These are phyloP conservation scores for Jimgerdemannia lactiflua DNA, from an alignment of 192 early-diverging fungal species.

Conservation along the genomic window DNA sequence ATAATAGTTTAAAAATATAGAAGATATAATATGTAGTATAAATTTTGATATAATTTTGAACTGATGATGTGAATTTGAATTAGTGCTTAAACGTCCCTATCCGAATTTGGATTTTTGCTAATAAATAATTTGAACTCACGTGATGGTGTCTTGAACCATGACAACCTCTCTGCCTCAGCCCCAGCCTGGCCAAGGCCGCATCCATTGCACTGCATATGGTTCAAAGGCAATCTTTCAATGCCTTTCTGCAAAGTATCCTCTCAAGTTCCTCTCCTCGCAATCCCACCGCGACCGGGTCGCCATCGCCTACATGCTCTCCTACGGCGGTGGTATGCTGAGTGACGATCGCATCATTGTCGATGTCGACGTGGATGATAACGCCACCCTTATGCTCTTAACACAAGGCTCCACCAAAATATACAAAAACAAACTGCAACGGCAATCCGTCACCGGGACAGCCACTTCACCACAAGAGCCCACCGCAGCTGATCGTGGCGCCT, in stretches of 20 bases:
- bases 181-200: constrained; percentile 23
- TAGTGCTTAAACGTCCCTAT: no score
- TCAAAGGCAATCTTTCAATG: constrained; percentile 20
- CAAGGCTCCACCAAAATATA: constrained; percentile 88
- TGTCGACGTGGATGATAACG: constrained; percentile 43
- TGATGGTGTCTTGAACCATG: background rate
- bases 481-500: constrained; percentile 5
- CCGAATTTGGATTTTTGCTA: constrained; percentile 22
- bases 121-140: no score
- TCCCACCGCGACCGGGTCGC: constrained; percentile 31
- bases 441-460: constrained; percentile 3
- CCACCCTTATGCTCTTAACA: constrained; percentile 66
- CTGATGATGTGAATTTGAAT: no score
- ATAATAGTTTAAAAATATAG: no score
- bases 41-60: no score
- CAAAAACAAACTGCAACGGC: constrained; percentile 44
- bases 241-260: constrained; percentile 46
- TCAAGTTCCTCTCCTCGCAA: constrained; percentile 53
- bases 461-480: constrained; percentile 9
- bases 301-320: constrained; percentile 68
- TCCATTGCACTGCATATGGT: constrained; percentile 17
- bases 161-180: background rate
- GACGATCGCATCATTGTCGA: constrained; percentile 60
- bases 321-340: constrained; percentile 77
- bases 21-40: no score